A percentile compares a stretch with the other conserved stretches of the same genome.
phyloP scores from a whole-genome alignment of 1,284 basidiomycete species.

The Sparassis latifolia region DNA sequence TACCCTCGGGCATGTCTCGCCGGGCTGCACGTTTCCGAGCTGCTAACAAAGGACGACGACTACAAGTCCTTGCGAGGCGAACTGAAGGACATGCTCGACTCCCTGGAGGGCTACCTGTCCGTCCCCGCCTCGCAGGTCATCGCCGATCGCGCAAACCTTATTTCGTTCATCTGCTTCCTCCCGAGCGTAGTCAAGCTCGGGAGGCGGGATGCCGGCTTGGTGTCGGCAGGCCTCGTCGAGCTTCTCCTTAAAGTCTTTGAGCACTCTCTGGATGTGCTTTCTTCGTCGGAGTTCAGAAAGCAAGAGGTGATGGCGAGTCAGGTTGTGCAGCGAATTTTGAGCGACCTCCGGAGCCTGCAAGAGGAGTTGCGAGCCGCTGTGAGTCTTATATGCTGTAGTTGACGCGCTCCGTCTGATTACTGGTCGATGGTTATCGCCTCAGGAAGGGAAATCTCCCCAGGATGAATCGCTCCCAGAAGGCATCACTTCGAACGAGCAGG shows the following conservation, averaged over 20 bases:
- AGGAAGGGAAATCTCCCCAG: too few species aligned
- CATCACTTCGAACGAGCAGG: too few species aligned
- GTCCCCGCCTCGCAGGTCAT: background rate
- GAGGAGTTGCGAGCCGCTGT: background rate
- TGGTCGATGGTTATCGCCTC: too few species aligned
- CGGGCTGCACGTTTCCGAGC: background rate
- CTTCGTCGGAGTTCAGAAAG: background rate
- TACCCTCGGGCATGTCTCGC: background rate
- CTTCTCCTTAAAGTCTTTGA: background rate
- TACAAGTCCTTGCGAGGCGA: background rate
- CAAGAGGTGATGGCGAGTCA: background rate
- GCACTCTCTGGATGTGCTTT: background rate
- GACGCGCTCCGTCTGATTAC: too few species aligned
- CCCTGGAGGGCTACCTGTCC: background rate
- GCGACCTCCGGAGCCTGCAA: background rate
- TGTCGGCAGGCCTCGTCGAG: background rate
- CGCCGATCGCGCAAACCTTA: background rate
- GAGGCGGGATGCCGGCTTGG: background rate
- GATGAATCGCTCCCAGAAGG: too few species aligned
- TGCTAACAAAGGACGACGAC: background rate
- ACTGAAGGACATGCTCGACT: background rate
- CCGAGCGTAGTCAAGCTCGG: background rate
- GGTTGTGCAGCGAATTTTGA: background rate
- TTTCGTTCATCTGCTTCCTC: background rate
- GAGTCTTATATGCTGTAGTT: too few species aligned